phyloP scores from a whole-genome alignment of 805 yeast species.

The Kockiozyma suomiensis region DNA sequence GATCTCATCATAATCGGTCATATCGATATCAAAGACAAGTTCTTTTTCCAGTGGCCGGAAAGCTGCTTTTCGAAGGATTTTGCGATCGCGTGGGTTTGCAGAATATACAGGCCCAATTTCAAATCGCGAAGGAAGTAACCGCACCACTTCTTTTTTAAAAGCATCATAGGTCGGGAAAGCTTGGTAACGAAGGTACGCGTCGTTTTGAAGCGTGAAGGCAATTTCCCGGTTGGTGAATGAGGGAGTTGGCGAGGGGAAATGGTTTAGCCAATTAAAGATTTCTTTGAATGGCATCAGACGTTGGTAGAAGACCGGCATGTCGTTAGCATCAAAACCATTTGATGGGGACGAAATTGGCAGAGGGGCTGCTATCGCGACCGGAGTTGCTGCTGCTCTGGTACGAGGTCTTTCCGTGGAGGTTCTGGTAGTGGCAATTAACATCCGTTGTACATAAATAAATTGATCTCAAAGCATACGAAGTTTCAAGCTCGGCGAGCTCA shows the following conservation, averaged over 20 bases:
- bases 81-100: constrained; percentile 84
- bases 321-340: not conserved
- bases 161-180: constrained; percentile 69
- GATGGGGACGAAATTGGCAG: not conserved
- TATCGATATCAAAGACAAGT: constrained; percentile 93
- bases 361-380: not conserved
- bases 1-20: constrained; percentile 92
- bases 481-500: not conserved
- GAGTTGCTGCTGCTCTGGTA: not conserved
- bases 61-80: constrained; percentile 69
- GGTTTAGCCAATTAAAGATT: constrained; percentile 87
- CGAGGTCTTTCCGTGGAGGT: no score
- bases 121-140: constrained; percentile 82
- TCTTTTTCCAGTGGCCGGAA: constrained; percentile 85
- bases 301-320: constrained; percentile 69
- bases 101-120: constrained; percentile 93
- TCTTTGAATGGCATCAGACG: constrained; percentile 44
- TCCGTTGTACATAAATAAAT: no score
- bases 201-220: constrained; percentile 86
- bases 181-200: constrained; percentile 87
- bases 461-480: not conserved
- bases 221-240: constrained; percentile 90
- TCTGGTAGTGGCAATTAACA: no score
- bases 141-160: constrained; percentile 74
- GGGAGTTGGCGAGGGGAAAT: constrained; percentile 69